A percentile compares a stretch with the other conserved stretches of the same genome.
Conservation (phyloP, 768 basidiomycete species). For the Termitomyces sp. region DNA sequence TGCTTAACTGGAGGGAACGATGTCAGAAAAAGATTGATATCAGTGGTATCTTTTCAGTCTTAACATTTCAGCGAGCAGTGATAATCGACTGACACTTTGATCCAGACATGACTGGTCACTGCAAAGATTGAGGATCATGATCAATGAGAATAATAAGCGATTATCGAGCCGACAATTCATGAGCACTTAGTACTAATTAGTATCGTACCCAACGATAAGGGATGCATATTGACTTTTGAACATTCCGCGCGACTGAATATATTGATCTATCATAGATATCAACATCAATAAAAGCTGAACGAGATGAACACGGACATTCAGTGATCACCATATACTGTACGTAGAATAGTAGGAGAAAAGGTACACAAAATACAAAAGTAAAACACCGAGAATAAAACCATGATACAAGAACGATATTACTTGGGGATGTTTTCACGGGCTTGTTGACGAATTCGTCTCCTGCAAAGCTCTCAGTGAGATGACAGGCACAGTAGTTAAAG, state of each 20-base stretch:
- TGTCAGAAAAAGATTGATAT: too few relatives aligned
- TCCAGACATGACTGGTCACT: too few relatives aligned
- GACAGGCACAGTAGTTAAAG: background rate
- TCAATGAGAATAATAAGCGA: too few relatives aligned
- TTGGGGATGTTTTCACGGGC: slow-evolving; percentile 90
- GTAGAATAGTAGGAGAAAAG: background rate
- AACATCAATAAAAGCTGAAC: background rate
- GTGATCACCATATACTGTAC: slow-evolving; percentile 1
- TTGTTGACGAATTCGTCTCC: slow-evolving; percentile 78
- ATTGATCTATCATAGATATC: slow-evolving; percentile 1
- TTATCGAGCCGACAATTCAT: too few relatives aligned
- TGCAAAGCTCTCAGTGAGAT: slow-evolving; percentile 24
- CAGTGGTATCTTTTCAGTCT: too few relatives aligned
- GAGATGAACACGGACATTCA: background rate
- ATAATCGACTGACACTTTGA: too few relatives aligned
- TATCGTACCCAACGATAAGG: background rate
- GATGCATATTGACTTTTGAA: background rate
- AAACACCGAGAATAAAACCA: background rate
- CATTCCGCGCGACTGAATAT: background rate
- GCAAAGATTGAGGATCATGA: too few relatives aligned
- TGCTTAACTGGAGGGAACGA: too few relatives aligned
- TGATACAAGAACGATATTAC: slow-evolving; percentile 33
- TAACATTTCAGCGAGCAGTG: too few relatives aligned
- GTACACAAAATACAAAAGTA: slow-evolving; percentile 1
- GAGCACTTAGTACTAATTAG: too few relatives aligned